Evolutionary conservation across 2,329 filamentous ascomycete species (phyloP), one percentile per base, ranked within the genome.

Genomic region (Corniculantispora saksenae): DNA sequence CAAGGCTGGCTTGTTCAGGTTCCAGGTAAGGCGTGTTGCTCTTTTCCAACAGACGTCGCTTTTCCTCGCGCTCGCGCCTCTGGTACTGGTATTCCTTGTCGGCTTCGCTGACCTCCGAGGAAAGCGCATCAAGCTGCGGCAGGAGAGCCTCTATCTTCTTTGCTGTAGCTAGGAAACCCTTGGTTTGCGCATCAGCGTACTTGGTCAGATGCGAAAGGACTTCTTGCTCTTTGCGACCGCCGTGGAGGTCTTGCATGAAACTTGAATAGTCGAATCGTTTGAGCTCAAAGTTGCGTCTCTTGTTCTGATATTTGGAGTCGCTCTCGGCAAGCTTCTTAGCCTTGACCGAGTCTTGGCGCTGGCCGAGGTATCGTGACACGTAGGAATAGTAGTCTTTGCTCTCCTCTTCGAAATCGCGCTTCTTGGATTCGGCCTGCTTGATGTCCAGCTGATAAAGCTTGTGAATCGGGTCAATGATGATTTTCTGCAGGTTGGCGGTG

Each of bases 191-290:
- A 75, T 97, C 93, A 12, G 96, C 96, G 75, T 94, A 99, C 74
- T 91, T 94, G 1, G 95, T 99, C 38, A 99, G 83, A 74, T 97
- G 92, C 1, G 94, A 98, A 35, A 99, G 79, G 5, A 99, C 92
- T 76, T 99, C 95, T 74, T 98, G 95, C 72, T 99, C 95, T 76
- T 98, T 99, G 68, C 95, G 90, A n/a, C 95, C 95, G 35, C 95
- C 95, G 68, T 98, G 95, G n/a, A 99, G 84, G 80, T 99, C 95
- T 73, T 98, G 94, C 92, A 99, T 97, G 74, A 98, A 99, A 17
- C 93, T 97, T 3, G 94, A 98, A 76, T 99, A 99, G 77, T 99
- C 96, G 73, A 99, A 99, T 12, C 96, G 90, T 80, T 97, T 97
- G 65, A 99, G 84, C 80, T 99, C 95, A 73, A 99, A 99, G 70